Base-by-base conservation (phyloP, 352 stramenopile genomes). In the Globisporangium nagaii region DNA sequence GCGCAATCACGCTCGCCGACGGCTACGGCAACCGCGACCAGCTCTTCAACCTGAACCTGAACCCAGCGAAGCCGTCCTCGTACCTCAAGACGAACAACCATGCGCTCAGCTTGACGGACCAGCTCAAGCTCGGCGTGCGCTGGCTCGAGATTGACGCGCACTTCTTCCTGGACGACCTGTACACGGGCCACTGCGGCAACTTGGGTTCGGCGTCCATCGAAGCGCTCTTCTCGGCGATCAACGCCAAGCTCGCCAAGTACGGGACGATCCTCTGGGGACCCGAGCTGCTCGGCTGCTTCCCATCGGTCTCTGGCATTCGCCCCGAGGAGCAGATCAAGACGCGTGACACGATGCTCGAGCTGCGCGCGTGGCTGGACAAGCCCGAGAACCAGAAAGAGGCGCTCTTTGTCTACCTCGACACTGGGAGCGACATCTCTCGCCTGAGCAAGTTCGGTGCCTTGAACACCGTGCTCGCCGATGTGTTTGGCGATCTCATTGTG, bases 141-240 rank as follows among this genome's bases (percentile, higher is more conserved):
- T 85, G 90, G 32, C 66, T 95, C 47, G 85, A 95, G 60, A 44
- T 93, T 13, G 85, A 95, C 46, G 72, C 84, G 35, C 85, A 95
- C 68, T 95, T 78, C 61, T 91, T 90, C 35, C 63, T 71, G 49
- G 66, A 68, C 0, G 62, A 79, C 41, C 54, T 93, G 17, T 74
- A 56, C n/a, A 88, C 79, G 25, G 84, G 72, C 12, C 85, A 95
- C 65, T 95, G 85, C 64, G 80, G 74, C 11, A 64, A 69, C 1
- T 64, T 89, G 37, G 71, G 67, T 40, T 84, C 79, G 10, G 65
- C 79, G 25, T 62, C 89, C 15, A 20, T 92, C 32, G 69, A 83
- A n/a, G 69, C 85, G n/a, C 58, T 70, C 17, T 72, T 73, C 22
- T 53, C 54, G 0, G 66, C 70, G 39, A 63, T 87, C 32, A 34